Base-by-base conservation (phyloP, 331 rosid species). In the Quercus lobata region DNA sequence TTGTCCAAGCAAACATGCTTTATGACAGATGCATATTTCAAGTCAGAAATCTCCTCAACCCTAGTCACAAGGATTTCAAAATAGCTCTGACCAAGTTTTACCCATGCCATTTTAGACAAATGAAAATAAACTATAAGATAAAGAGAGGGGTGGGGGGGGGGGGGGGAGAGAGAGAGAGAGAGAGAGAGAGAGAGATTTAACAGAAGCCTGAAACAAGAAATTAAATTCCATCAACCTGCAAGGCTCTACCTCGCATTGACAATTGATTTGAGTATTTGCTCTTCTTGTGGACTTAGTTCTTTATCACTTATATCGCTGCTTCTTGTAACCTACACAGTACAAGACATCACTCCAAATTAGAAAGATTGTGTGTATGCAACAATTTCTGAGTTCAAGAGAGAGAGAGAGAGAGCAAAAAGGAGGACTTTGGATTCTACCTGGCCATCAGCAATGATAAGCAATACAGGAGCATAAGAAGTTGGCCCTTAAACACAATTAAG, bases 201-300 rank as follows among this genome's bases (percentile, higher is more conserved):
- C 17, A 15, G 37, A 63, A 16, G 37, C 44, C 41, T 15, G 17
- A 16, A 29, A 16, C 41, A 16, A 22, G 70, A 63, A 66, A 30
- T 30, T 34, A 3, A 34, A 17, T 18, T 21, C 44, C 52, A 5
- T 1, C 14, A 7, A 66, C 34, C 52, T 19, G 15, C 11, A 32
- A 66, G 17, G 44, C 15, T n/a, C 6, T 85, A 92, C 98, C 98
- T 92, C 82, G 97, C 97, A 79, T 90, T 88, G 41, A 84, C 98
- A 34, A 94, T 90, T 56, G 97, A 86, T 76, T 83, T 74, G 82
- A 94, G 92, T 24, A 97, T 92, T 72, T 89, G 85, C 79, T 84
- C 83, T 83, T 94, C 98, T 84, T 94, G 97, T 53, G 91, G 89
- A 71, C 98, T 94, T n/a, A 87, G 86, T 22, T 92, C 98, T 1